These are phyloP conservation scores for Clausena lansium DNA, from an alignment of 345 rosid species.

Conservation along the genomic window DNA sequence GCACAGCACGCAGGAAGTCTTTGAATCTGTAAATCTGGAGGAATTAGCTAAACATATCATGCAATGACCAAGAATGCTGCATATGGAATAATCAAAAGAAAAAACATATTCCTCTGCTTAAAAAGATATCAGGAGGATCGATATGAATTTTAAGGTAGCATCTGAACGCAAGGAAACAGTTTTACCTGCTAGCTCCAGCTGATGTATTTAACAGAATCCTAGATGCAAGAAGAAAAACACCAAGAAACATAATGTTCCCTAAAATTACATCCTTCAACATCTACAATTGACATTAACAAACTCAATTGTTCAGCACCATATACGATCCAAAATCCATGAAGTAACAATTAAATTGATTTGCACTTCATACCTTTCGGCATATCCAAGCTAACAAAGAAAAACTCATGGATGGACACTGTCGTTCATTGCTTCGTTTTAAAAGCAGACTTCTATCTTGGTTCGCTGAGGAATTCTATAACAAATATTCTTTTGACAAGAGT, in stretches of 20 bases:
- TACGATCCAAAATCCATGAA: not conserved
- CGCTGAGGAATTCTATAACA: constrained; percentile 39
- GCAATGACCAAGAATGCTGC: not conserved
- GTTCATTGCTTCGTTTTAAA: constrained; percentile 38
- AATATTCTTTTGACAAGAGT: not conserved
- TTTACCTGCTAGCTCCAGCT: constrained; percentile 45
- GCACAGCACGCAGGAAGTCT: constrained; percentile 49
- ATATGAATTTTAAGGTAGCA: not conserved
- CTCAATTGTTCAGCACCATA: constrained; percentile 2
- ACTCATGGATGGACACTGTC: constrained; percentile 39
- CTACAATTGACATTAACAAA: constrained; percentile 31
- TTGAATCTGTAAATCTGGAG: constrained; percentile 34
- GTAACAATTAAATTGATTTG: not conserved
- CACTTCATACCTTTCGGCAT: constrained; percentile 37
- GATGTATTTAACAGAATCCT: constrained; percentile 39
- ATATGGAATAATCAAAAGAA: not conserved
- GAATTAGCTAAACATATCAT: not conserved
- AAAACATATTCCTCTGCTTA: not conserved
- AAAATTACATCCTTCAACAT: constrained; percentile 53
- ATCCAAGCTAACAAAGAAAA: constrained; percentile 32
- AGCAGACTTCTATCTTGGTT: constrained; percentile 58
- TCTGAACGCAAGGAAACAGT: not conserved
- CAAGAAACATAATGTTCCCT: constrained; percentile 58
- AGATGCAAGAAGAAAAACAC: constrained; percentile 38
- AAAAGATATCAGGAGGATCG: not conserved